Evolutionary conservation across 2,329 filamentous ascomycete species (phyloP).

Genomic region (Akanthomyces uredinophilus): DNA sequence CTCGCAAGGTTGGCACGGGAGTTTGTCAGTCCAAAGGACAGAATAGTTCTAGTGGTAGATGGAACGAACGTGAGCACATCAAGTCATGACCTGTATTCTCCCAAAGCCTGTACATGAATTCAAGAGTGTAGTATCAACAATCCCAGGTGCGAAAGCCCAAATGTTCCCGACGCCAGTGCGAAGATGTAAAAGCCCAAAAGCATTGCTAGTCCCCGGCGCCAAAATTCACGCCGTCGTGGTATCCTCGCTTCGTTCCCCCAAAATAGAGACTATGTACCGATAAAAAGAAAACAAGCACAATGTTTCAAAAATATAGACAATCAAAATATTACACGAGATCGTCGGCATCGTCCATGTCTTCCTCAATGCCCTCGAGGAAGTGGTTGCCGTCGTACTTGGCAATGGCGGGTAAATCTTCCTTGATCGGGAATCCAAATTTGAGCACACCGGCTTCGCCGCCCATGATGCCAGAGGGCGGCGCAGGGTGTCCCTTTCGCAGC

Average conservation of each 20-base stretch:
- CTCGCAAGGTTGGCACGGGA: background rate
- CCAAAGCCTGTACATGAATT: background rate
- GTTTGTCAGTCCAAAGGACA: background rate
- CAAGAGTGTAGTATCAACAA: background rate
- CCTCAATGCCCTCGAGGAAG: constrained; percentile 10
- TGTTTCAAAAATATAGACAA: background rate
- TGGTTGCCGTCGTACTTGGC: constrained; percentile 13
- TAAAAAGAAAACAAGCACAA: background rate
- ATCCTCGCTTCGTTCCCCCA: background rate
- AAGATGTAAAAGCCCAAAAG: background rate
- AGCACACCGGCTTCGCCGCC: constrained; percentile 13
- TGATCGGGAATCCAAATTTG: constrained; percentile 13
- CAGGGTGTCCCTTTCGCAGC: constrained; percentile 28
- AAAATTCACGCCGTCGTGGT: background rate
- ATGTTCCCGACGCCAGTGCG: background rate
- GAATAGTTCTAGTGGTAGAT: background rate
- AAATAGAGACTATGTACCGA: background rate
- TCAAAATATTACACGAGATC: background rate
- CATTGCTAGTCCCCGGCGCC: background rate
- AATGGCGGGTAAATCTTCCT: constrained; percentile 11
- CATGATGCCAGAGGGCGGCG: background rate
- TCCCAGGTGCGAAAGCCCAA: background rate
- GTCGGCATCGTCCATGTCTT: constrained; percentile 12
- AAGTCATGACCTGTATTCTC: background rate
- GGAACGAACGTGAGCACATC: background rate